phyloP scores from a whole-genome alignment of 768 basidiomycete genomes.

The Hypholoma sublateritium region DNA sequence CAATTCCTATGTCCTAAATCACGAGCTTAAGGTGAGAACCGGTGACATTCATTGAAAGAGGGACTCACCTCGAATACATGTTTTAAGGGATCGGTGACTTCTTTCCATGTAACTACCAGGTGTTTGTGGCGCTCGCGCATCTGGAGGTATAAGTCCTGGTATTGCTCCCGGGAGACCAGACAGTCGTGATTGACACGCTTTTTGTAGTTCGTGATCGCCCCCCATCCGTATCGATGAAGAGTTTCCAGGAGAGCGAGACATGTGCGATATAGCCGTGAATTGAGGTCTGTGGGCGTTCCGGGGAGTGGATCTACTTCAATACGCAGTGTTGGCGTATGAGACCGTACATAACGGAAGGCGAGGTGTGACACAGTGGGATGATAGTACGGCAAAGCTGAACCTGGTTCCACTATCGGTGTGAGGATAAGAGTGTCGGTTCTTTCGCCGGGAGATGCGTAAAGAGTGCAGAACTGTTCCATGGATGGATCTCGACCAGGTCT shows the following conservation, averaged over 20 bases:
- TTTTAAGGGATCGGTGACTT: slow-evolving; percentile 83
- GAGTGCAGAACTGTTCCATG: slow-evolving; percentile 76
- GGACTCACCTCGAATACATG: slow-evolving; percentile 81
- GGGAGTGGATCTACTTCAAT: slow-evolving; percentile 61
- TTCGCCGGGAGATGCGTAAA: slow-evolving; percentile 44
- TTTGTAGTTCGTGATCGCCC: slow-evolving; percentile 75
- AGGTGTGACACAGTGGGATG: slow-evolving; percentile 82
- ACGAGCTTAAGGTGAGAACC: neutral
- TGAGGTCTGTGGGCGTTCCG: slow-evolving; percentile 44
- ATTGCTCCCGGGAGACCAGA: slow-evolving; percentile 69
- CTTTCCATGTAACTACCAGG: slow-evolving; percentile 72
- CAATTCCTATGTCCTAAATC: slow-evolving; percentile 89
- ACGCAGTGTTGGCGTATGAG: slow-evolving; percentile 37
- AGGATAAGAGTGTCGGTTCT: slow-evolving; percentile 43
- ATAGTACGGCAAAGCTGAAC: slow-evolving; percentile 74
- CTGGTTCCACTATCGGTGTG: slow-evolving; percentile 52
- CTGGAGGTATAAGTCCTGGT: slow-evolving; percentile 88
- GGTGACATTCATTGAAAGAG: neutral
- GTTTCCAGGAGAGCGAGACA: slow-evolving; percentile 79
- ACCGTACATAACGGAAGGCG: slow-evolving; percentile 71
- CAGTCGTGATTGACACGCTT: slow-evolving; percentile 87
- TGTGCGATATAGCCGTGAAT: slow-evolving; percentile 77
- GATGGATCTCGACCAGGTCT: slow-evolving; percentile 73
- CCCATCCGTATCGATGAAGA: slow-evolving; percentile 88
- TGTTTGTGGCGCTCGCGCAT: slow-evolving; percentile 86